A percentile compares a stretch with the other conserved stretches of the same genome.
Conservation (phyloP, 768 basidiomycete species). For the Obba rivulosa region DNA sequence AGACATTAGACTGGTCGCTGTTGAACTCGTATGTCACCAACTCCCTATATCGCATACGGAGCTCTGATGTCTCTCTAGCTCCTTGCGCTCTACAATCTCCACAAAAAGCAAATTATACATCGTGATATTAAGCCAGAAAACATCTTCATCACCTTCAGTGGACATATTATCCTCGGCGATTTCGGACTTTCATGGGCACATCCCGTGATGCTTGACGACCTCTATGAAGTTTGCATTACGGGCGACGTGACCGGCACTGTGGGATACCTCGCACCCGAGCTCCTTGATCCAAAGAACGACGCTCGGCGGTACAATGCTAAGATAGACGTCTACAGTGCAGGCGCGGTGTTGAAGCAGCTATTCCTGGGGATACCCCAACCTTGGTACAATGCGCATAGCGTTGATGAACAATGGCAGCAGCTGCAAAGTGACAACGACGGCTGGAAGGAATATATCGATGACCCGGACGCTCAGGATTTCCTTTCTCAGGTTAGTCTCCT, state of each 20-base stretch:
- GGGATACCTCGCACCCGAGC: conserved; percentile 42
- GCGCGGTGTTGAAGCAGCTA: conserved; percentile 29
- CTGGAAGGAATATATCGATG: neutral
- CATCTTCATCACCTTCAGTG: conserved; percentile 13
- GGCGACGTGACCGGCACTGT: conserved; percentile 27
- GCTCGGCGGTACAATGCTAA: conserved; percentile 30
- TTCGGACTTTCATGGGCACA: conserved; percentile 14
- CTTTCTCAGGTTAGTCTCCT: neutral
- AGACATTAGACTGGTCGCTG: too few species aligned
- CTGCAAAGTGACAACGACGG: too few species aligned
- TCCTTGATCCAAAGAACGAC: conserved; percentile 29
- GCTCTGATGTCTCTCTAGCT: conserved; percentile 7
- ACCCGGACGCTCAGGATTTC: neutral
- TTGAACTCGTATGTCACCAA: too few species aligned
- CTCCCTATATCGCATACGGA: too few species aligned
- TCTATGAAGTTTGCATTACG: neutral
- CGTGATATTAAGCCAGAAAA: conserved; percentile 26
- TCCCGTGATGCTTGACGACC: too few species aligned
- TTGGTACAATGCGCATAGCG: neutral
- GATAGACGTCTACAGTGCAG: conserved; percentile 40
- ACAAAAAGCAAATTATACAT: conserved; percentile 16
- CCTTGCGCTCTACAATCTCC: conserved; percentile 10
- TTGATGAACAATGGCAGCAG: neutral
- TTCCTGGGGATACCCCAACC: conserved; percentile 5
- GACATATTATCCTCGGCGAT: conserved; percentile 17